Conservation (phyloP, 2,329 filamentous ascomycete genomes). For the Byssothecium circinans region DNA sequence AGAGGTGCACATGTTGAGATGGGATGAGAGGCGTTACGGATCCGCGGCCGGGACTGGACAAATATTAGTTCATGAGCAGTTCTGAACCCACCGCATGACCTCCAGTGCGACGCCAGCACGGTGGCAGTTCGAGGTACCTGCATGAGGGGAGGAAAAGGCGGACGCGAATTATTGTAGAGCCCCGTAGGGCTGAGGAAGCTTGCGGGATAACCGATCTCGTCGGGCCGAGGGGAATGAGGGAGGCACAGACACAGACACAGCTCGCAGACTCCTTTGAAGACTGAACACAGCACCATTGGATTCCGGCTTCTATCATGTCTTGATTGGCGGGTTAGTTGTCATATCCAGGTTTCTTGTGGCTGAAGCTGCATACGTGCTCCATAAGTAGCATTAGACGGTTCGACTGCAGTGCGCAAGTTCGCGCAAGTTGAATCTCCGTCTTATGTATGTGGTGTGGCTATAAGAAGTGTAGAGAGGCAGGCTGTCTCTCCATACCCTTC, state of each 20-base stretch:
- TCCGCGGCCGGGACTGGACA: slow-evolving; percentile 37
- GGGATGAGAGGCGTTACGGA: slow-evolving; percentile 23
- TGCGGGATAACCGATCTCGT: not conserved
- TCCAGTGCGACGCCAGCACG: slow-evolving; percentile 18
- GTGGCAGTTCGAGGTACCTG: slow-evolving; percentile 28
- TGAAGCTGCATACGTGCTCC: not conserved
- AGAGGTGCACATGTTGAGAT: slow-evolving; percentile 19
- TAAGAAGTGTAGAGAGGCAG: not conserved
- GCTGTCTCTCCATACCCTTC: not conserved
- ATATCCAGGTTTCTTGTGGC: not conserved
- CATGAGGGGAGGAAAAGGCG: slow-evolving; percentile 17
- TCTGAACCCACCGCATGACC: slow-evolving; percentile 26
- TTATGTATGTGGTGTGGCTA: not conserved
- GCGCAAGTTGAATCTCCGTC: not conserved
- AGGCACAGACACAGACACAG: too few relatives aligned
- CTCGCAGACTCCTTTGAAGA: too few relatives aligned
- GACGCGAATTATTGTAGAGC: slow-evolving; percentile 7
- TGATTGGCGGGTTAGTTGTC: too few relatives aligned
- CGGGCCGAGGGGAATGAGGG: slow-evolving; percentile 6
- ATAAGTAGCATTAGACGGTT: not conserved
- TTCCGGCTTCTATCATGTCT: too few relatives aligned
- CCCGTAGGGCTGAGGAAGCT: slow-evolving; percentile 17
- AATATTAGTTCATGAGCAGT: slow-evolving; percentile 19
- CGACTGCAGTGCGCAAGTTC: not conserved
- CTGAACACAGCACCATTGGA: too few relatives aligned